Evolutionary conservation across 257 asterid species (phyloP), one percentile per base, ranked within the genome.

Genomic region (Rauvolfia tetraphylla): DNA sequence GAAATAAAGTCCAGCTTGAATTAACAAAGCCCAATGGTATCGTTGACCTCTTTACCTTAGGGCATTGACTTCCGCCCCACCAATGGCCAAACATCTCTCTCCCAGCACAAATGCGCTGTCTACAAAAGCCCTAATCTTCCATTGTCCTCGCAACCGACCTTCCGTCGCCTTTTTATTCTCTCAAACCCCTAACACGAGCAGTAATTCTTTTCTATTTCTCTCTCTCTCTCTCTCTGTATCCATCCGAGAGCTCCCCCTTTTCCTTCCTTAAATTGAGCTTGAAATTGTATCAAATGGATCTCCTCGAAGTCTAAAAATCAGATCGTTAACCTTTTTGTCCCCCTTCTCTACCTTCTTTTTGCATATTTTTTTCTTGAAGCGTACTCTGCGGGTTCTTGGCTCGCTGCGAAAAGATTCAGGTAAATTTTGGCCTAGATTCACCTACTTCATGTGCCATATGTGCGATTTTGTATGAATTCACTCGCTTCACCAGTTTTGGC

Each of bases 131-230:
- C 79, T 31, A 63, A n/a, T 7, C 0, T 39, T 11, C 53, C 25
- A 15, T 17, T 34, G 11, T 39, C 8, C 33, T 67, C 14, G 36
- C 18, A 31, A 61, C 57, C 39, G 27, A 68, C 25, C 62, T 22
- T 58, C 22, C 56, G 20, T 41, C 0, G 1, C 70, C 44, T 54
- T 29, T 3, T 65, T n/a, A 31, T 8, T 41, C 31, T 38, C 49
- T 15, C 81, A 53, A 78, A 71, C 81, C 81, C 81, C 81, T 78
- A 71, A 18, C 1, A 1, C 25, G 57, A 46, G 10, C 62, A 4
- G 5, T 18, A 12, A 13, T 44, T 58, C n/a, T 54, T 48, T 8
- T 23, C n/a, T n/a, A n/a, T n/a, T n/a, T n/a, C n/a, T 56, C 8
- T 46, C 33, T 12, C 42, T 66, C 22, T 38, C 18, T 48, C 13